Conservation (phyloP, 2,329 filamentous ascomycete species). For the Rasamsonia emersonii region DNA sequence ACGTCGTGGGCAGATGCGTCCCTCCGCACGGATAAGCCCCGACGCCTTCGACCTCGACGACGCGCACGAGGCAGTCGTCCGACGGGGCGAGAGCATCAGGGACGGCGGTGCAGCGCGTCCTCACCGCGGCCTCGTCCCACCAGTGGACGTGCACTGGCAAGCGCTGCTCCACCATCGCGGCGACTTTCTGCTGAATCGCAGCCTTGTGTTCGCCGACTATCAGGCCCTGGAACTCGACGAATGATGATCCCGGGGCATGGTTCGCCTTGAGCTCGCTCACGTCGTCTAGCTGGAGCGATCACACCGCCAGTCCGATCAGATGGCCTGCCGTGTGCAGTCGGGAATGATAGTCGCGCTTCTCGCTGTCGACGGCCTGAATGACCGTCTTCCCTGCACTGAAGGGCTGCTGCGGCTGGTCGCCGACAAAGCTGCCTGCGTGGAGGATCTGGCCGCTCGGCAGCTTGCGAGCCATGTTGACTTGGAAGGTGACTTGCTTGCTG, state of each 20-base stretch:
- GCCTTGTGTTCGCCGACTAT: conserved; percentile 21
- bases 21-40: conserved; percentile 24
- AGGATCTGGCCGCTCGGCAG: conserved; percentile 15
- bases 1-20: conserved; percentile 19
- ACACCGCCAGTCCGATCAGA: conserved; percentile 20
- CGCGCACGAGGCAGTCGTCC: conserved; percentile 14
- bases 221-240: conserved; percentile 21
- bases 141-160: conserved; percentile 17
- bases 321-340: conserved; percentile 24
- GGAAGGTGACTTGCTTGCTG: conserved; percentile 12
- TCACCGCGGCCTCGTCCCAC: conserved; percentile 13
- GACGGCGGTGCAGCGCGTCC: conserved; percentile 7
- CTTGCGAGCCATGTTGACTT: conserved; percentile 19
- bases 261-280: conserved; percentile 22
- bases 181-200: conserved; percentile 19
- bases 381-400: conserved; percentile 14
- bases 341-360: conserved; percentile 20
- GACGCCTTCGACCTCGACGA: conserved; percentile 21
- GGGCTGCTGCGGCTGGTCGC: background rate
- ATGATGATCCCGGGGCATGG: conserved; percentile 19
- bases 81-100: conserved; percentile 11
- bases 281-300: conserved; percentile 13
- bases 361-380: conserved; percentile 15
- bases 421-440: conserved; percentile 16
- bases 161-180: conserved; percentile 16